Evolutionary conservation across 306 rosid species (phyloP), one percentile per base, ranked within the genome.

Genomic region (Echinosophora koreensis): DNA sequence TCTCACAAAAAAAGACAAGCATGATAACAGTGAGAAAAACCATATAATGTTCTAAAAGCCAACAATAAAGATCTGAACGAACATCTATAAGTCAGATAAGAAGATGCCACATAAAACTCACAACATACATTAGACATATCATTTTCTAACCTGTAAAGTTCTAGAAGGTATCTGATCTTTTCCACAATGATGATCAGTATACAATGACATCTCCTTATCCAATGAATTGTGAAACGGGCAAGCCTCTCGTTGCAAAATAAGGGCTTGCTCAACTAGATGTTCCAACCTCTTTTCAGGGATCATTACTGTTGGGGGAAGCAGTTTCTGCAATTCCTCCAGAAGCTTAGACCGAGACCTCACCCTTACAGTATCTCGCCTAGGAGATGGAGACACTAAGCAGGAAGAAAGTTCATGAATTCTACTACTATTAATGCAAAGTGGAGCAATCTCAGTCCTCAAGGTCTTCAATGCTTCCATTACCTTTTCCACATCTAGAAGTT

Each of bases 261-360:
- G 98, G 49, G 98, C 99, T 74, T 88, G 97, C 64, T 96, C 98
- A 66, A 96, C 98, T 65, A 96, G 82, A 86, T 91, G 92, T 77
- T 96, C 99, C 91, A 96, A 85, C 84, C 99, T 87, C 80, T 88
- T 92, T 62, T 96, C 99, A 22, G 97, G 99, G 75, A 96, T 85
- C 94, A 96, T 88, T 71, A 96, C 77, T 34, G 92, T 85, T 17
- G 98, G 94, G 1, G 98, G 99, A 78, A 96, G 93, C 86, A 96
- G 74, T 80, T 91, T 92, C 89, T 91, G 96, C 88, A 96, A 85
- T 77, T 91, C 93, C 82, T 89, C 96, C 71, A 93, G 84, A 67
- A 96, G 88, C 85, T 87, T 90, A 37, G 96, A 60, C 58, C 96
- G 86, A 77, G 97, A 74, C 82, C 89, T 89, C 69, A 80, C 83